A percentile compares a stretch with the other conserved stretches of the same genome.
Conservation (phyloP, 108 stramenopile genomes). For the Nitzschia palea region DNA sequence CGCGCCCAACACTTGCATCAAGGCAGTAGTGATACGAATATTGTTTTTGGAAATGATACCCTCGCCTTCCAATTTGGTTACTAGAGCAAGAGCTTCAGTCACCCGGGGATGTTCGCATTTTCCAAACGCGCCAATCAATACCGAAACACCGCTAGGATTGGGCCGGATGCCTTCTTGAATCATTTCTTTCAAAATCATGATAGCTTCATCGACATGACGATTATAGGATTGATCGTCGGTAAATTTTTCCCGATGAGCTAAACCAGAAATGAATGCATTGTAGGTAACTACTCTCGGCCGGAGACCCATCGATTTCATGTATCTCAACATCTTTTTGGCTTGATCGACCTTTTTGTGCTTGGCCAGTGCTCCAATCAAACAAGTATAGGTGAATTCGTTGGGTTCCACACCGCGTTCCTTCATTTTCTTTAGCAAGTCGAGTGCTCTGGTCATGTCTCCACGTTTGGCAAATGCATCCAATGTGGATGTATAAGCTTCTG, state of each 20-base stretch:
- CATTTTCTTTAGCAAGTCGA: conserved; percentile 58
- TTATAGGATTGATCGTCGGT: conserved; percentile 15
- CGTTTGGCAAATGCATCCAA: conserved; percentile 73
- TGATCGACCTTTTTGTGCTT: conserved; percentile 51
- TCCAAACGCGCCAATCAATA: conserved; percentile 66
- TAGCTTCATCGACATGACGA: conserved; percentile 45
- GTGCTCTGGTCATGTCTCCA: conserved; percentile 57
- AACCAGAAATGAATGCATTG: conserved; percentile 78
- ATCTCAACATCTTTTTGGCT: conserved; percentile 59
- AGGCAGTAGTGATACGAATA: conserved; percentile 54
- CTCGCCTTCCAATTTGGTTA: conserved; percentile 44
- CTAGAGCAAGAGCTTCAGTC: conserved; percentile 58
- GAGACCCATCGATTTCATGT: conserved; percentile 39
- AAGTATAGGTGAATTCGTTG: conserved; percentile 77
- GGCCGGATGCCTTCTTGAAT: conserved; percentile 51
- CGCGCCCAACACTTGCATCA: conserved; percentile 62
- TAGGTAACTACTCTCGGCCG: conserved; percentile 39
- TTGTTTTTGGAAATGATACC: conserved; percentile 46
- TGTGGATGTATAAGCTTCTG: conserved; percentile 83
- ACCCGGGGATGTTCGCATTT: conserved; percentile 58
- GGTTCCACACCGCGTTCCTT: conserved; percentile 54
- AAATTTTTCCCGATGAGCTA: conserved; percentile 33
- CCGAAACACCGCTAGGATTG: conserved; percentile 58
- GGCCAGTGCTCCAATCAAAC: conserved; percentile 71
- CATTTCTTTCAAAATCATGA: conserved; percentile 56